Conservation (phyloP, 768 basidiomycete species). For the Lactarius akahatsu region DNA sequence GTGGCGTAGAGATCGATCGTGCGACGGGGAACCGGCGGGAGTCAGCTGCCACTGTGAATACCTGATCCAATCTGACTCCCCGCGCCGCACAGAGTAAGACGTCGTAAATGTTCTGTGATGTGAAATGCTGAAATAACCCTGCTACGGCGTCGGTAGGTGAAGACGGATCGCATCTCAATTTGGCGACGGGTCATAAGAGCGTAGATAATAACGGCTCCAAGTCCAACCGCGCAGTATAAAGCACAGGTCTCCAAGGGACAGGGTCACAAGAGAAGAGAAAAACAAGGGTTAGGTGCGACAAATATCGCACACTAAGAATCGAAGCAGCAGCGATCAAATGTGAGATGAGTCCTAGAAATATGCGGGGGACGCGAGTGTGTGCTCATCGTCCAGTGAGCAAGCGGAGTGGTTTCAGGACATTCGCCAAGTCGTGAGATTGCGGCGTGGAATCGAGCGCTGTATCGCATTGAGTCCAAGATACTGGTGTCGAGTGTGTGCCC, state of each 20-base stretch:
- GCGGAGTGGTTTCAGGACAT: neutral
- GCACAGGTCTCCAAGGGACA: neutral
- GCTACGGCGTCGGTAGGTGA: neutral
- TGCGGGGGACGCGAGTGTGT: neutral
- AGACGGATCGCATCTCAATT: neutral
- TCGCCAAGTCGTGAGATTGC: neutral
- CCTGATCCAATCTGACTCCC: neutral
- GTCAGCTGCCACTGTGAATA: no score
- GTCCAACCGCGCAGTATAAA: neutral
- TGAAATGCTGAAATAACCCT: neutral
- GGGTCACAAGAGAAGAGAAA: neutral
- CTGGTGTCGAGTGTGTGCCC: neutral
- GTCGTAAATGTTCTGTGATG: neutral
- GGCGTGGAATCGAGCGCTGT: neutral
- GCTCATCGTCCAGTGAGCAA: neutral
- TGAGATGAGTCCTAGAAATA: neutral
- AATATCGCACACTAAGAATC: neutral
- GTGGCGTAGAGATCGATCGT: neutral
- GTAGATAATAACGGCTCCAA: neutral
- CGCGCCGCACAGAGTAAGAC: neutral
- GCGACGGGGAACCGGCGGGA: no score
- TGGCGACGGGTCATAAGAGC: neutral
- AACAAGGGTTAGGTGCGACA: neutral
- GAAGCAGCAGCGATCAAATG: neutral
- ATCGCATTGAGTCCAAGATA: neutral